These are phyloP conservation scores for Sordariomycetes sp. DNA, from an alignment of 2,329 filamentous ascomycete genomes.

Conservation along the genomic window DNA sequence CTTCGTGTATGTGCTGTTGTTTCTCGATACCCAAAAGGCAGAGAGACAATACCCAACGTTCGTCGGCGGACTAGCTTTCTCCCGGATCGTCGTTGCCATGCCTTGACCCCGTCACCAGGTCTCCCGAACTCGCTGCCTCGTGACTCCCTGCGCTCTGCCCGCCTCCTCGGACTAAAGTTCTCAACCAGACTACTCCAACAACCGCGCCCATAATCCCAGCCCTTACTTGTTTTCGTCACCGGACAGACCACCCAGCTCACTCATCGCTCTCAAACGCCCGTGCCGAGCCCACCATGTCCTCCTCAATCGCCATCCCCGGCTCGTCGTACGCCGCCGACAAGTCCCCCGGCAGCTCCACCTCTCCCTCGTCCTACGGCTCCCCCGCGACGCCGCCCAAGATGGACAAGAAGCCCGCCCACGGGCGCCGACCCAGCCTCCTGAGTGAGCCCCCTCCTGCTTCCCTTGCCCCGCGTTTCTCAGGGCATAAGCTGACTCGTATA, in stretches of 20 bases:
- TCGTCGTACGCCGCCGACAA: neutral
- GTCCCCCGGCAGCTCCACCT: conserved; percentile 17
- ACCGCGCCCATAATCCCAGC: neutral
- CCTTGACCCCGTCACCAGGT: neutral
- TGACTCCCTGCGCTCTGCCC: neutral
- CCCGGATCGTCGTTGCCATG: neutral
- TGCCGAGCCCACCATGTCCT: neutral
- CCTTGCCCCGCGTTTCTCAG: no score
- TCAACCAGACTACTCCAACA: neutral
- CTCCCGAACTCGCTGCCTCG: neutral
- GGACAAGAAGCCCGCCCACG: conserved; percentile 28
- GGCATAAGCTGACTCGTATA: conserved; percentile 16
- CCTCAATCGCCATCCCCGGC: neutral
- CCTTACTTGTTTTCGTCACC: neutral
- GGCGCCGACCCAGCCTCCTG: conserved; percentile 46
- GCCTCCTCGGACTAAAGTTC: neutral
- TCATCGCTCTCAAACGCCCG: neutral
- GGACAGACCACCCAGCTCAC: neutral
- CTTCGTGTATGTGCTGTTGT: neutral
- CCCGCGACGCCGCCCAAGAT: conserved; percentile 24
- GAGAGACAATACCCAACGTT: neutral
- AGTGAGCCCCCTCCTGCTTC: conserved; percentile 25
- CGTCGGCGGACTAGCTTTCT: neutral
- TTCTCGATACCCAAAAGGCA: neutral
- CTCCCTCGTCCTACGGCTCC: conserved; percentile 45